phyloP scores from a whole-genome alignment of 2,329 filamentous ascomycete species.

The Neonectria faginata region DNA sequence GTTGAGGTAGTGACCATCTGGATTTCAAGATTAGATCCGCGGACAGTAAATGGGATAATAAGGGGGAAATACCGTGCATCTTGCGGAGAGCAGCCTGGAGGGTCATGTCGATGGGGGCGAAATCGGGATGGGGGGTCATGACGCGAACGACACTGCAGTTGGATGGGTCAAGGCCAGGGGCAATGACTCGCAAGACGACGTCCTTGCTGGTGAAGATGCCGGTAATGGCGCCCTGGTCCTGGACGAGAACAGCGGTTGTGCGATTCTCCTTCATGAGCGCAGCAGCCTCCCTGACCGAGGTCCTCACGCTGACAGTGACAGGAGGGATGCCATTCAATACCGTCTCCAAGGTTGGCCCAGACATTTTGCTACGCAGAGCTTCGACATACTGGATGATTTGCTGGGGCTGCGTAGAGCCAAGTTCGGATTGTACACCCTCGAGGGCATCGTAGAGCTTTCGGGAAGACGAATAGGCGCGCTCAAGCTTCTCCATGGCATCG shows the following conservation, averaged over 20 bases:
- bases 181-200: constrained; percentile 97
- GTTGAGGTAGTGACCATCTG: constrained; percentile 98
- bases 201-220: constrained; percentile 99
- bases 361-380: constrained; percentile 95
- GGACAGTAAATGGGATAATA: neutral
- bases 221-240: constrained; percentile 96
- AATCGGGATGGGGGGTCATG: constrained; percentile 99
- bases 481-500: constrained; percentile 99
- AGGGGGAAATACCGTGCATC: constrained; percentile 84
- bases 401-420: constrained; percentile 94
- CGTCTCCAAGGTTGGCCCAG: constrained; percentile 93
- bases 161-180: constrained; percentile 90
- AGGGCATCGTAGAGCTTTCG: constrained; percentile 97
- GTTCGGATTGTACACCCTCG: constrained; percentile 96
- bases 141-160: constrained; percentile 98
- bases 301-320: constrained; percentile 93
- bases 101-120: constrained; percentile 98
- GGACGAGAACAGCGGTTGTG: constrained; percentile 94
- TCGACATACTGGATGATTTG: constrained; percentile 99
- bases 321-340: constrained; percentile 93
- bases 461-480: constrained; percentile 97
- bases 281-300: constrained; percentile 95
- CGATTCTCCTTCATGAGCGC: constrained; percentile 99
- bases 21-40: constrained; percentile 38
- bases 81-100: constrained; percentile 98